Evolutionary conservation across 2,329 filamentous ascomycete genomes (phyloP).

Genomic region (Fusarium sp.): DNA sequence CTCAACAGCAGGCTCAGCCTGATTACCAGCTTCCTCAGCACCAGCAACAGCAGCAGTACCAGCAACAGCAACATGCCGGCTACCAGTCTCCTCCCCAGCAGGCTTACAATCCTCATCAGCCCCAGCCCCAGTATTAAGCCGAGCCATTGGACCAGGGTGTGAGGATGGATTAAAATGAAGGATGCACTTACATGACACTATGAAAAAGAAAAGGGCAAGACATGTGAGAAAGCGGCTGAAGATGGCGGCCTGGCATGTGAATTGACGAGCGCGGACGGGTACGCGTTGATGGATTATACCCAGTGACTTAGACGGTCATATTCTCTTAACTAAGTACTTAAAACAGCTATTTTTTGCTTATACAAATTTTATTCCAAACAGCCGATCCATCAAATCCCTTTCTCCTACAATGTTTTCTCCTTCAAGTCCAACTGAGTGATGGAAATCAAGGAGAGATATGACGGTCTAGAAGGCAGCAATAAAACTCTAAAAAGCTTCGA

Average conservation of each 20-base stretch:
- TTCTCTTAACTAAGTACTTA: background rate
- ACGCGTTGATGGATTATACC: slow-evolving; percentile 41
- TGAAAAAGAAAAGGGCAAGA: background rate
- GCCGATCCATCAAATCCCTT: background rate
- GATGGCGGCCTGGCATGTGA: slow-evolving; percentile 4
- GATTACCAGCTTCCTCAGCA: slow-evolving; percentile 38
- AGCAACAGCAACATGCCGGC: slow-evolving; percentile 4
- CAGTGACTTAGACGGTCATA: slow-evolving; percentile 36
- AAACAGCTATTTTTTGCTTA: background rate
- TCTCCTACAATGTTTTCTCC: background rate
- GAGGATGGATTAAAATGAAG: background rate
- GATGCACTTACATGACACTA: slow-evolving; percentile 9
- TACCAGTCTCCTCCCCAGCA: slow-evolving; percentile 40
- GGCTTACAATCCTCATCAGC: slow-evolving; percentile 42
- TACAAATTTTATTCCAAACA: background rate
- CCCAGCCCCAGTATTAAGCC: slow-evolving; percentile 39
- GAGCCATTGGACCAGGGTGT: background rate
- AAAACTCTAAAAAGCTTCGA: slow-evolving; percentile 1
- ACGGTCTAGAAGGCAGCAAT: background rate
- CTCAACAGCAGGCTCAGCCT: slow-evolving; percentile 30
- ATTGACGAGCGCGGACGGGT: slow-evolving; percentile 22
- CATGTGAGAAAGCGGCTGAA: background rate
- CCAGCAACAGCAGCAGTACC: background rate
- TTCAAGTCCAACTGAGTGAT: background rate
- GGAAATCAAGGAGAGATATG: background rate